A percentile compares a stretch with the other conserved stretches of the same genome.
Conservation (phyloP, 129 eudicot species). For the Centrapalus pauciflorus region DNA sequence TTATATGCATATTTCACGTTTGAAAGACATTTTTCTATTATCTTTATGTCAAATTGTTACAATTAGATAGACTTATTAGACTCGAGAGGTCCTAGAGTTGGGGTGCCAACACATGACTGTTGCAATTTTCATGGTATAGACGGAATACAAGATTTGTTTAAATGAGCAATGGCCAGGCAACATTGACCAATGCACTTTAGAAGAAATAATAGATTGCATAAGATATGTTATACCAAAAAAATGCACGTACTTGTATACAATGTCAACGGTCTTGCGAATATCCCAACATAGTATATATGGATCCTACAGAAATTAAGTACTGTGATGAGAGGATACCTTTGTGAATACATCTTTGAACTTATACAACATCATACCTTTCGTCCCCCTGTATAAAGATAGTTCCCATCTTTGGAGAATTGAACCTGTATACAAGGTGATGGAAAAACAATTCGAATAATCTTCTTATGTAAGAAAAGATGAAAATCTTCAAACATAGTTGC, state of each 20-base stretch:
- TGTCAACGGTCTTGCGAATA: slow-evolving; percentile 82
- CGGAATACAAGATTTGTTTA: too few species aligned
- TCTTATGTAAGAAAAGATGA: neutral
- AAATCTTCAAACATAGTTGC: neutral
- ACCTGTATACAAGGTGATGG: slow-evolving; percentile 42
- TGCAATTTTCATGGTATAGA: too few species aligned
- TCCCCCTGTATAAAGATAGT: slow-evolving; percentile 84
- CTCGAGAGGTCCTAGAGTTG: too few species aligned
- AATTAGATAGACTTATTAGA: too few species aligned
- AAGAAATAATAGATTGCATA: too few species aligned
- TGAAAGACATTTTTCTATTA: too few species aligned
- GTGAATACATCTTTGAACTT: neutral
- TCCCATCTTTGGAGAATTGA: slow-evolving; percentile 93
- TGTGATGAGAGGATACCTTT: slow-evolving; percentile 4
- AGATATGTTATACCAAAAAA: slow-evolving; percentile 9
- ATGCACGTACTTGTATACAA: slow-evolving; percentile 82
- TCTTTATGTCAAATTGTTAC: too few species aligned
- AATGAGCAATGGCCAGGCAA: too few species aligned
- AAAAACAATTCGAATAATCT: neutral
- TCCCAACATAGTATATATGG: slow-evolving; percentile 98
- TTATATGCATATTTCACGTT: too few species aligned
- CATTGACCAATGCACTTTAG: too few species aligned
- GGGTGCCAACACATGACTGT: too few species aligned
- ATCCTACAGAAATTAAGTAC: slow-evolving; percentile 48
- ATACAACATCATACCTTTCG: slow-evolving; percentile 73